A percentile compares a stretch with the other conserved stretches of the same genome.
These are phyloP conservation scores for Cicer chorassanicum DNA, from an alignment of 306 rosid species.

Conservation along the genomic window DNA sequence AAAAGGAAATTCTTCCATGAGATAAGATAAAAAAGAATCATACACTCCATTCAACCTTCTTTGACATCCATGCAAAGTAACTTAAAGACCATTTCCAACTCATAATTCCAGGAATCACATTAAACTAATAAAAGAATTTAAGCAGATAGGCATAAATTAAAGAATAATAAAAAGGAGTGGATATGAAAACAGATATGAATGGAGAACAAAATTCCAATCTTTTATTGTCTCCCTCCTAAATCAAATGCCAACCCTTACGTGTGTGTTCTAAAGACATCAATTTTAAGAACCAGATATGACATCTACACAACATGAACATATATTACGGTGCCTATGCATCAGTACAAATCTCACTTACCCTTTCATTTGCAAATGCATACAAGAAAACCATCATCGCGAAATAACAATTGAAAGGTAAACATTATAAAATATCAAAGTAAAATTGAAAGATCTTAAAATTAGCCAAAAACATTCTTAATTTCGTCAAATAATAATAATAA, in stretches of 20 bases:
- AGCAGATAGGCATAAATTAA: constrained; percentile 8
- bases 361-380: constrained; percentile 3
- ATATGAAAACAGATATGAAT: background rate
- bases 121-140: background rate
- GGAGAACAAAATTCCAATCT: background rate
- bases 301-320: background rate
- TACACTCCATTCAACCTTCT: background rate
- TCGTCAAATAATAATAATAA: background rate
- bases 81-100: constrained; percentile 4
- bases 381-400: background rate
- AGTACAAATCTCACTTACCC: background rate
- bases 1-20: background rate
- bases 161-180: background rate
- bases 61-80: constrained; percentile 1
- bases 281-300: background rate
- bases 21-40: background rate
- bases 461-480: constrained; percentile 31
- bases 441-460: background rate
- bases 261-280: background rate
- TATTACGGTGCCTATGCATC: background rate
- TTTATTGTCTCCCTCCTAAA: background rate
- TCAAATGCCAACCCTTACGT: constrained; percentile 18
- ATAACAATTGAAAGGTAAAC: constrained; percentile 8
- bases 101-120: background rate
- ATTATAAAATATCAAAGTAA: constrained; percentile 14